phyloP scores from a whole-genome alignment of 192 early-diverging fungal genomes.

The Coemansia sp. region DNA sequence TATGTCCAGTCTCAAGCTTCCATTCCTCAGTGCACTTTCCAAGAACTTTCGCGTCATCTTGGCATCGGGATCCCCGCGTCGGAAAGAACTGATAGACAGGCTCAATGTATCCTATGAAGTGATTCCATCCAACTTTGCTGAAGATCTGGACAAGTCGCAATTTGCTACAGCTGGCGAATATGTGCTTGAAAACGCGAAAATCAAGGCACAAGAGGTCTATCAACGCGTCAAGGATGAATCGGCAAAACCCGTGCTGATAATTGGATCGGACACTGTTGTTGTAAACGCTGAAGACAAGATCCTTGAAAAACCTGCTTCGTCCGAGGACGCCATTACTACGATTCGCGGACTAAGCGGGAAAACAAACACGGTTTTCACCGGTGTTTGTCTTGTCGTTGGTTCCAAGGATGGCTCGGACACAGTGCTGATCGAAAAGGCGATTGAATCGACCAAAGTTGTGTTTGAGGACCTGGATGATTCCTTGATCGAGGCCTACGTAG shows the following conservation, averaged over 20 bases:
- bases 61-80: slow-evolving; percentile 80
- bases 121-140: slow-evolving; percentile 72
- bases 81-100: slow-evolving; percentile 69
- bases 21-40: slow-evolving; percentile 22
- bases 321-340: slow-evolving; percentile 63
- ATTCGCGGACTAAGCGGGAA: slow-evolving; percentile 62
- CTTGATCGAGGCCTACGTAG: slow-evolving; percentile 67
- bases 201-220: slow-evolving; percentile 74
- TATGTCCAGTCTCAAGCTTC: slow-evolving; percentile 17
- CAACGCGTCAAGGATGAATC: slow-evolving; percentile 41
- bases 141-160: slow-evolving; percentile 71
- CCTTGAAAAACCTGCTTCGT: slow-evolving; percentile 77
- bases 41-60: slow-evolving; percentile 62
- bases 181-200: slow-evolving; percentile 68
- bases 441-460: slow-evolving; percentile 68
- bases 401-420: background rate
- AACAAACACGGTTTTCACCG: slow-evolving; percentile 76
- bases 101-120: slow-evolving; percentile 63
- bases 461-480: slow-evolving; percentile 66
- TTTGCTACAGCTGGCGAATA: slow-evolving; percentile 65
- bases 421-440: slow-evolving; percentile 13
- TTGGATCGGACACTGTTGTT: slow-evolving; percentile 86
- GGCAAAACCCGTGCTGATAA: slow-evolving; percentile 63
- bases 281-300: slow-evolving; percentile 61
- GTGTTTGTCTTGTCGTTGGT: slow-evolving; percentile 60